Conservation (phyloP, 108 stramenopile genomes). For the Pelagomonas calceolata region DNA sequence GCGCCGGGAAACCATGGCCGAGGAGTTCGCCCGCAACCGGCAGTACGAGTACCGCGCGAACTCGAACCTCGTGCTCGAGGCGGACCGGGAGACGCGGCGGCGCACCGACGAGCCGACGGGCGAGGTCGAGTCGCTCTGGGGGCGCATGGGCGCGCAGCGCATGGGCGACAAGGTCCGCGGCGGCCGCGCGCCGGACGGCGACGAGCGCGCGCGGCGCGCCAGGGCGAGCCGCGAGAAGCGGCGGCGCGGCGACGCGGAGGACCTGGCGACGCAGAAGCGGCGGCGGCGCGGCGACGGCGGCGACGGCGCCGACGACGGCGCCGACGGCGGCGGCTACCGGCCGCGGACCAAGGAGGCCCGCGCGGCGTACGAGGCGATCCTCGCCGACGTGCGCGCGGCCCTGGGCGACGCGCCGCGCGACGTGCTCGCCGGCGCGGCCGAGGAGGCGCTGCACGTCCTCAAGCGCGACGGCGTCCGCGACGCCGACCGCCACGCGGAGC, state of each 20-base stretch:
- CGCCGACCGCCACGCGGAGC: constrained; percentile 58
- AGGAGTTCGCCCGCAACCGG: constrained; percentile 20
- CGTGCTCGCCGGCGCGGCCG: constrained; percentile 76
- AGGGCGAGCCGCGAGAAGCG: constrained; percentile 19
- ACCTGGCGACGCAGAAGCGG: constrained; percentile 1
- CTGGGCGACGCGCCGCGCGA: constrained; percentile 83
- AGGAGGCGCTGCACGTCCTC: constrained; percentile 67
- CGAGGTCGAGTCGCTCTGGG: constrained; percentile 84
- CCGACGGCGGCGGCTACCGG: constrained; percentile 32
- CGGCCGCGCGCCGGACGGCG: constrained; percentile 22
- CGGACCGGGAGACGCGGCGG: constrained; percentile 6
- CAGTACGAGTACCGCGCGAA: constrained; percentile 23
- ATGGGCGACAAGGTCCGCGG: constrained; percentile 38
- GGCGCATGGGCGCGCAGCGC: constrained; percentile 60
- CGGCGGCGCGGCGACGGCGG: constrained; percentile 2
- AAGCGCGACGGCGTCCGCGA: constrained; percentile 65
- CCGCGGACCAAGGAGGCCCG: constrained; percentile 55
- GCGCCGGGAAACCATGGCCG: no score
- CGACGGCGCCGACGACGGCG: constrained; percentile 16
- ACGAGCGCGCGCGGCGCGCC: constrained; percentile 26
- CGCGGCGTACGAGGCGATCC: constrained; percentile 62
- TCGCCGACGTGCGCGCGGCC: constrained; percentile 31
- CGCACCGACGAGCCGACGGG: constrained; percentile 63
- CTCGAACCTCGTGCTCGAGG: constrained; percentile 14
- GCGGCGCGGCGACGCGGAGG: constrained; percentile 6